phyloP scores from a whole-genome alignment of 1,284 basidiomycete species.

The Gyrodon tennesseensis region DNA sequence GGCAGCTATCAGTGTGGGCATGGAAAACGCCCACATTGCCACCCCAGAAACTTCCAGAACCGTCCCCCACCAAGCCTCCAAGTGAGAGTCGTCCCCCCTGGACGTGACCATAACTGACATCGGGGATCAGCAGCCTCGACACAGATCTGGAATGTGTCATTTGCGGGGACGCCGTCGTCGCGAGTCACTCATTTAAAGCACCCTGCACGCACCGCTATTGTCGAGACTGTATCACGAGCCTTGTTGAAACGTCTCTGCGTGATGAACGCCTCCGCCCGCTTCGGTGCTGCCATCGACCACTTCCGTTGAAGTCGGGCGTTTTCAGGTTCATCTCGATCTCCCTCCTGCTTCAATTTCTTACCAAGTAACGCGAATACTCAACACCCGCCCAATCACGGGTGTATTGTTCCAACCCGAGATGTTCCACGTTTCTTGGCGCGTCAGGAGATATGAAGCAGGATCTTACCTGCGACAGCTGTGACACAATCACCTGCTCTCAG shows the following conservation, averaged over 20 bases:
- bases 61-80: not conserved
- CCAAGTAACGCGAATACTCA: conserved; percentile 42
- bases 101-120: not conserved
- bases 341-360: conserved; percentile 35
- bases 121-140: not conserved
- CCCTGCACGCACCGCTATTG: conserved; percentile 48
- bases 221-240: conserved; percentile 42
- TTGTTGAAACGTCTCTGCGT: conserved; percentile 44
- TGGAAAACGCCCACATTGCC: conserved; percentile 18
- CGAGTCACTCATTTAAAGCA: conserved; percentile 30
- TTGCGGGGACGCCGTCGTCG: conserved; percentile 29
- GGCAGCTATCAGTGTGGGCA: conserved; percentile 1
- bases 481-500: conserved; percentile 39
- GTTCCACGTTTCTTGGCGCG: conserved; percentile 47
- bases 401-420: conserved; percentile 48
- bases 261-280: conserved; percentile 50
- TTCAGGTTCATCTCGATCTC: conserved; percentile 35
- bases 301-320: conserved; percentile 40
- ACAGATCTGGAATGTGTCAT: conserved; percentile 32
- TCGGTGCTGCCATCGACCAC: conserved; percentile 45
- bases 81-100: conserved; percentile 21
- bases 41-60: not conserved
- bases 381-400: conserved; percentile 42
- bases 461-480: conserved; percentile 35
- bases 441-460: conserved; percentile 18